phyloP scores from a whole-genome alignment of 192 early-diverging fungal species.

The Umbelopsis isabellina region DNA sequence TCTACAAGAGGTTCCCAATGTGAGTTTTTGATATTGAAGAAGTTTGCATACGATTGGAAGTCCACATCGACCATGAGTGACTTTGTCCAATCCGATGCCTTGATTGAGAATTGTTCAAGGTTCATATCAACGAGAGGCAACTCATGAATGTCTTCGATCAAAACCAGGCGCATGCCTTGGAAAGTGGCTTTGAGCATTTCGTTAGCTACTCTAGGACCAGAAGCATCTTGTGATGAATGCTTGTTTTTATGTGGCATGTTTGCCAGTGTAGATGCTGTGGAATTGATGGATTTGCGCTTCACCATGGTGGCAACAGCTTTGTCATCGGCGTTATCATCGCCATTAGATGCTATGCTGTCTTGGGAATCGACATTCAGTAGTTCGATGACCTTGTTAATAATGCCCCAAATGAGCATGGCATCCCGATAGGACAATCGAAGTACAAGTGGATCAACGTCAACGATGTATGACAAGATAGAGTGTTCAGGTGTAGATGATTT shows the following conservation, averaged over 20 bases:
- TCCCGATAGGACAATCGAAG: slow-evolving; percentile 89
- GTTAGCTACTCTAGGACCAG: neutral
- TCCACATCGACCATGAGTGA: slow-evolving; percentile 55
- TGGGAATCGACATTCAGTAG: slow-evolving; percentile 43
- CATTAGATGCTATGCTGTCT: neutral
- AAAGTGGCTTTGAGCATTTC: slow-evolving; percentile 60
- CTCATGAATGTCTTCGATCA: slow-evolving; percentile 95
- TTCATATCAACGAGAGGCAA: slow-evolving; percentile 88
- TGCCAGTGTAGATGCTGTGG: slow-evolving; percentile 3
- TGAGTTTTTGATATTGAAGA: slow-evolving; percentile 96
- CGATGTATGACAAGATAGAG: slow-evolving; percentile 48
- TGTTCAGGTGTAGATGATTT: slow-evolving; percentile 63
- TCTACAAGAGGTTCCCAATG: slow-evolving; percentile 99
- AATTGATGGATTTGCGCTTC: neutral
- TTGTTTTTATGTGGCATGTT: neutral
- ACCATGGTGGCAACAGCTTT: slow-evolving; percentile 10
- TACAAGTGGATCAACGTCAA: slow-evolving; percentile 80
- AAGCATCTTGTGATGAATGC: neutral
- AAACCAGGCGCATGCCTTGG: slow-evolving; percentile 72
- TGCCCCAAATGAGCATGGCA: slow-evolving; percentile 77
- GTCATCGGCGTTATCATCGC: neutral
- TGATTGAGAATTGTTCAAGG: slow-evolving; percentile 78
- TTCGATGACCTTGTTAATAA: slow-evolving; percentile 74
- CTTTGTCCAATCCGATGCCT: slow-evolving; percentile 85
- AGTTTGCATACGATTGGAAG: slow-evolving; percentile 79